Evolutionary conservation across 169 alveolate species (phyloP), one percentile per base, ranked within the genome.

Genomic region (Cystoisospora suis): DNA sequence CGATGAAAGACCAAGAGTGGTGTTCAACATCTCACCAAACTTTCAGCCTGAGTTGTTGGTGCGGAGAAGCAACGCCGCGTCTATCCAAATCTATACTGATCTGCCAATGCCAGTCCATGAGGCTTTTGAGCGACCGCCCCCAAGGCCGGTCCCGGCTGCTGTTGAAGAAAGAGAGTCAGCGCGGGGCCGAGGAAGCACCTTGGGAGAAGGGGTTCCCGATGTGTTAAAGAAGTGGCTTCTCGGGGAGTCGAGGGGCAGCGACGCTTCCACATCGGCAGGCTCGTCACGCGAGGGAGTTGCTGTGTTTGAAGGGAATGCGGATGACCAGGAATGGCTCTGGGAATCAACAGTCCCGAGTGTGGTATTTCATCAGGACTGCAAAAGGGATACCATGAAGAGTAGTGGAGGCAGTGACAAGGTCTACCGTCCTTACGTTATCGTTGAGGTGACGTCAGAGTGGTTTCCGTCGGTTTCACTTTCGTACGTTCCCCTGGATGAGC

Each of bases 31-130:
- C 36, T 65, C 79, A 12, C 42, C 79, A 20, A 65, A 27, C 3
- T 65, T 65, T 29, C 38, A 65, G 17, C 79, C 79, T 17, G 44
- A 65, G 42, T 27, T 65, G 4, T 44, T 40, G 79, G 79, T 65
- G 44, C 29, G 79, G 29, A 65, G 79, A 29, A 65, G 79, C 29
- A 34, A 38, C 2, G 79, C 79, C 12, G 46, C 79, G 29, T 65
- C 79, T 40, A 44, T 65, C 46, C 79, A 65, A 44, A 65, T 65
- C 36, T 65, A 27, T 65, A 65, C 79, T 40, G 79, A 65, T 29
- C 79, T 65, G 79, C 42, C 79, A 23, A 65, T 65, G 79, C 46
- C 15, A 6, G 36, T 65, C 29, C 42, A 23, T 29, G 46, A 65
- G 0, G 29, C 46, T 44, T 65, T 65, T 29, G 29, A 65, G 38